Evolutionary conservation across 2,329 filamentous ascomycete genomes (phyloP), one percentile per base, ranked within the genome.

Genomic region (Emydomyces testavorans): DNA sequence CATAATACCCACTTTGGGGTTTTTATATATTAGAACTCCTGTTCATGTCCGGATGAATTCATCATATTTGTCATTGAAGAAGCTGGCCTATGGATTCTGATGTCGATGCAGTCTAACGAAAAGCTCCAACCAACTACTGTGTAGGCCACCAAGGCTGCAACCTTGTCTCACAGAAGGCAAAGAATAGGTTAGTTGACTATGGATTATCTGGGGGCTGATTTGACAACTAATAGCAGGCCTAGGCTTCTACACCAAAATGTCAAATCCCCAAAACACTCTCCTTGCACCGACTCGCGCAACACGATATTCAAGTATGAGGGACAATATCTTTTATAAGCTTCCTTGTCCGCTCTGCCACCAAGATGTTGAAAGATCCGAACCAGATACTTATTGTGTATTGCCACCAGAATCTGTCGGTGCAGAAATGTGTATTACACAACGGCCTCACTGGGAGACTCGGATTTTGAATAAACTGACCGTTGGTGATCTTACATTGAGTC

Each of bases 281-380:
- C n/a, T n/a, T n/a, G n/a, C n/a, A n/a, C n/a, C n/a, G n/a, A n/a
- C n/a, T n/a, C n/a, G n/a, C n/a, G n/a, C n/a, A n/a, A n/a, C n/a
- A n/a, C n/a, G n/a, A n/a, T n/a, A n/a, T n/a, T n/a, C n/a, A n/a
- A n/a, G n/a, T n/a, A n/a, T n/a, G n/a, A n/a, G n/a, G n/a, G n/a
- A n/a, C n/a, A n/a, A n/a, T n/a, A n/a, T n/a, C n/a, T n/a, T n/a
- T n/a, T 44, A 35, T 28, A 32, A 44, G 11, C 28, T 31, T 28
- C n/a, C 31, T 7, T 49, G 46, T 24, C 46, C 46, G 3, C 31
- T 49, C 21, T 49, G 46, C 35, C 39, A 43, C 28, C 32, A 38
- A 7, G 28, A 44, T 36, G 47, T 44, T 16, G 34, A 44, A 23
- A 18, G 21, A 35, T 28, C 26, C 8, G 20, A 43, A 16, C 40